Evolutionary conservation across 805 yeast genomes (phyloP).

Genomic region (Suhomyces prunicola): DNA sequence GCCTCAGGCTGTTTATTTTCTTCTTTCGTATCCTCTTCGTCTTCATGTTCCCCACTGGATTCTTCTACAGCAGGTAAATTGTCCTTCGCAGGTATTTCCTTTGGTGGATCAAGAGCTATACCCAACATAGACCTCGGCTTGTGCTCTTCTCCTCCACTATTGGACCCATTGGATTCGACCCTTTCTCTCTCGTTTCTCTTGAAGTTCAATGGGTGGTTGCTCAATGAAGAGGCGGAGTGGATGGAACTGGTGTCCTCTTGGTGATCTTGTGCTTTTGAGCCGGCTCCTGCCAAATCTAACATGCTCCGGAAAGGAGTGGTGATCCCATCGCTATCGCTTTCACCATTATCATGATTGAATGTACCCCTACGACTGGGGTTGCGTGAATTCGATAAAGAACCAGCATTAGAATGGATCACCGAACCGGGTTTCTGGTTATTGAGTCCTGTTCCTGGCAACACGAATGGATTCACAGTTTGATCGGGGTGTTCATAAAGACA

Average conservation of each 20-base stretch:
- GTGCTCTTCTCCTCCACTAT: not conserved
- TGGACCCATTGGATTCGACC: not conserved
- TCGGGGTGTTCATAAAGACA: conserved; percentile 53
- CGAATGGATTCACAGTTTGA: conserved; percentile 36
- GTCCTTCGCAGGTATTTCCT: not conserved
- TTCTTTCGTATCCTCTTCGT: not conserved
- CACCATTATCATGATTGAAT: conserved; percentile 9
- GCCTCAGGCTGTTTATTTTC: not conserved
- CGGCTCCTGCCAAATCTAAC: conserved; percentile 29
- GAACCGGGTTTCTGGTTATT: conserved; percentile 4
- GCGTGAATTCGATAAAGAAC: conserved; percentile 22
- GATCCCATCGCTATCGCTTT: conserved; percentile 8
- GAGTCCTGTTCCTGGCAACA: conserved; percentile 23
- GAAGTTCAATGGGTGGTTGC: conserved; percentile 17
- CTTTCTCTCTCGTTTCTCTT: conserved; percentile 9
- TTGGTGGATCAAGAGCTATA: not conserved
- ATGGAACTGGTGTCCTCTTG: conserved; percentile 13
- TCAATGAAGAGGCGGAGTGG: conserved; percentile 25
- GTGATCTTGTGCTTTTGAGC: not conserved
- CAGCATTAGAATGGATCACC: conserved; percentile 5
- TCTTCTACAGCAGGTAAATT: conserved; percentile 5
- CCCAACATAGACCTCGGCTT: conserved; percentile 6
- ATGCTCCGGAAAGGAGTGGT: conserved; percentile 36
- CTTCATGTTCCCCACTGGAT: conserved; percentile 1
- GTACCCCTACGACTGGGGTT: conserved; percentile 35